Base-by-base conservation (phyloP, 2,329 filamentous ascomycete genomes). In the Aureobasidium pullulans region DNA sequence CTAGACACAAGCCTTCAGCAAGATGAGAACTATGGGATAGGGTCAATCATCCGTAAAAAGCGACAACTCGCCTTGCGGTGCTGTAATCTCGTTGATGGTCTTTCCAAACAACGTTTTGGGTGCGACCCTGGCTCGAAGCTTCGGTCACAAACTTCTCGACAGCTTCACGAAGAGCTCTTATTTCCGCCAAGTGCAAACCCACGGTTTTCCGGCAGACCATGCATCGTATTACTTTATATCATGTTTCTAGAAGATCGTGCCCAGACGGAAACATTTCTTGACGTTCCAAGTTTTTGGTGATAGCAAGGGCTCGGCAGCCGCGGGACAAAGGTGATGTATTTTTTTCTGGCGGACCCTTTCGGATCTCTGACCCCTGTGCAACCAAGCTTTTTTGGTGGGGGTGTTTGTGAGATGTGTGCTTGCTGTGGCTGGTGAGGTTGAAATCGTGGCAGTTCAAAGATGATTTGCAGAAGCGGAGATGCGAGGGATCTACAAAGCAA, bases 341-440 rank as follows among this genome's bases (percentile, higher is more conserved):
- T 23, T 23, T 23, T 23, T 23, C 23, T 23, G 2, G 23, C 23
- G 23, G 23, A 23, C 23, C 23, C 23, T 23, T 23, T 23, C 23
- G 23, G 23, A 23, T 23, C 23, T 23, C 23, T 23, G 23, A 23
- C n/a, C 6, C 4, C 31, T n/a, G 1, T 11, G 10, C 2, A 13
- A 52, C 48, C 36, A 52, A 52, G 48, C 48, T 52, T 50, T 36
- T 36, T 52, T 39, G 36, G 36, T 52, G 48, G 36, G 31, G 46
- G 48, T 9, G 4, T 23, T 23, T 23, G 23, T 23, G 39, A 7
- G 39, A 42, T 49, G n/a, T 32, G n/a, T 36, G 2, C 10, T 3
- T 10, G 42, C 13, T 52, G 48, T 52, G 48, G 48, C 48, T 52
- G 36, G 48, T 40, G 48, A 40, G 48, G 6, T 23, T 23, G 23